Conservation (phyloP, 2,329 filamentous ascomycete species). For the Lecanicillium sp. region DNA sequence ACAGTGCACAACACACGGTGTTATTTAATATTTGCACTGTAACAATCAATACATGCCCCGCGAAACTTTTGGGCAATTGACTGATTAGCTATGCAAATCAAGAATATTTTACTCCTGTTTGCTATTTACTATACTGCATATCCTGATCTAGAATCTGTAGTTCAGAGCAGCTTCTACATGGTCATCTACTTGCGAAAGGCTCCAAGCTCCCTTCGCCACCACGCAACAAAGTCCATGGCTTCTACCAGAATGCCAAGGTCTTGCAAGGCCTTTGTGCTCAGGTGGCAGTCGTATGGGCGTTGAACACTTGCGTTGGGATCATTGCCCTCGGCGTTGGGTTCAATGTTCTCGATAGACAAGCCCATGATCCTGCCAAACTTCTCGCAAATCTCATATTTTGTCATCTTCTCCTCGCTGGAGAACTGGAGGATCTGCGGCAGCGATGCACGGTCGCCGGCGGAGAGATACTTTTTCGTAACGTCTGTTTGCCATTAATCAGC, state of each 20-base stretch:
- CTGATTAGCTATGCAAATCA: no score
- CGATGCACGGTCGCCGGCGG: constrained; percentile 33
- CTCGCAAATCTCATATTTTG: constrained; percentile 84
- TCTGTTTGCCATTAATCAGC: constrained; percentile 36
- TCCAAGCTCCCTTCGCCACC: constrained; percentile 65
- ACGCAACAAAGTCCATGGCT: constrained; percentile 67
- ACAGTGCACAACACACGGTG: no score
- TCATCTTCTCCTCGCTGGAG: constrained; percentile 76
- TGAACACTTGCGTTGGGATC: constrained; percentile 64
- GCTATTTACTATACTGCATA: no score
- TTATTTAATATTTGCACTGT: no score
- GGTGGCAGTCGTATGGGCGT: constrained; percentile 80
- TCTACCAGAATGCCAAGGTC: constrained; percentile 67
- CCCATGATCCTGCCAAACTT: constrained; percentile 73
- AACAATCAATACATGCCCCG: no score
- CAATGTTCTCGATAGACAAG: constrained; percentile 59
- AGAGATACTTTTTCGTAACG: constrained; percentile 61
- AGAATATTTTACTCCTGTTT: no score
- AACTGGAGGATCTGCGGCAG: constrained; percentile 74
- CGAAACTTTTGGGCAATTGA: neutral
- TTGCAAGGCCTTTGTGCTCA: constrained; percentile 67
- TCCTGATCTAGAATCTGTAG: constrained; percentile 2
- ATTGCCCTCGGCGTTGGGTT: constrained; percentile 62
- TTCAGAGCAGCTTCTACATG: neutral
- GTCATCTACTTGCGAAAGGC: constrained; percentile 45